Conservation (phyloP, 495 filamentous ascomycete species). For the Penicillium cataractarum region DNA sequence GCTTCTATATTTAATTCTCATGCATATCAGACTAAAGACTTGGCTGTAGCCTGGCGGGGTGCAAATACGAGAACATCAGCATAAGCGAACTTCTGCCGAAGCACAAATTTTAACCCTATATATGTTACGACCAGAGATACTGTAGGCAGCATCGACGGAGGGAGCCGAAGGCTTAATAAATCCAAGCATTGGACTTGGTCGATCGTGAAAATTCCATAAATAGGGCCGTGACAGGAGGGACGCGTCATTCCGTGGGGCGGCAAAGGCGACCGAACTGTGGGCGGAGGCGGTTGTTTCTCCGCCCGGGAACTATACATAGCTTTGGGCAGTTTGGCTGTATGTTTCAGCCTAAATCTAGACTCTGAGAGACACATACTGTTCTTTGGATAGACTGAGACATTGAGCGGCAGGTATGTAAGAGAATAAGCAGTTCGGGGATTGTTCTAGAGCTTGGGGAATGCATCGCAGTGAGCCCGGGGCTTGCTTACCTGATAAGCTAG, state of each 20-base stretch:
- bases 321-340: conserved; percentile 2
- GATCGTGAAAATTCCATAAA: neutral
- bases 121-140: no score
- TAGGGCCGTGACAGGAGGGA: conserved; percentile 2
- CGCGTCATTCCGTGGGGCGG: conserved; percentile 29
- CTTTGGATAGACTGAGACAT: neutral
- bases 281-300: conserved; percentile 16
- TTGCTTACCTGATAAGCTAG: neutral
- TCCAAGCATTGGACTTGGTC: neutral
- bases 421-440: neutral
- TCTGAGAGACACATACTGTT: neutral
- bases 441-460: neutral
- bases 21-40: neutral
- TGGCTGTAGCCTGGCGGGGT: neutral
- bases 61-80: conserved; percentile 1
- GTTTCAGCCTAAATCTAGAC: conserved; percentile 22
- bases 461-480: neutral
- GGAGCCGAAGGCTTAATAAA: neutral
- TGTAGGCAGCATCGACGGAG: neutral
- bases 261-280: conserved; percentile 18
- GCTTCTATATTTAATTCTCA: neutral
- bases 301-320: conserved; percentile 28
- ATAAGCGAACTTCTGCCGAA: neutral
- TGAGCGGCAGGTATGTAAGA: neutral
- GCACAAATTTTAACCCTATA: neutral